These are phyloP conservation scores for Diaporthe vexans DNA, from an alignment of 2,329 filamentous ascomycete genomes.

Conservation along the genomic window DNA sequence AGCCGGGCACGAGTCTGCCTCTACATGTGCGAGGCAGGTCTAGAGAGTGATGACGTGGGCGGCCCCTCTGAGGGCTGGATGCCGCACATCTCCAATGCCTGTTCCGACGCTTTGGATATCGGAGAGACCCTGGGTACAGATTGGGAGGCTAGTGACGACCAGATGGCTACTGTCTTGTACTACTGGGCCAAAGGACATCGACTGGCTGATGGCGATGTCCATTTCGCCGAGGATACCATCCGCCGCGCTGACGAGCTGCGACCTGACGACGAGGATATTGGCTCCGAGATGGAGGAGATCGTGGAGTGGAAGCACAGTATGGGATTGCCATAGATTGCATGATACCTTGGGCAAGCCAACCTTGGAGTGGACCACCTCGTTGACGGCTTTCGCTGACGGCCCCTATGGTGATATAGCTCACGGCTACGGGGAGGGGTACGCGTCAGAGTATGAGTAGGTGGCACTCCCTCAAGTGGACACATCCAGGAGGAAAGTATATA, in stretches of 20 bases:
- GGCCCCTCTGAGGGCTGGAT: background rate
- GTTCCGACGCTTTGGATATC: fast-evolving
- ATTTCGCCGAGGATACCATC: background rate
- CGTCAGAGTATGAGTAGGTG: background rate
- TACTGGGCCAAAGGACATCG: background rate
- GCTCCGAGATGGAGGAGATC: background rate
- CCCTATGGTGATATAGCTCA: background rate
- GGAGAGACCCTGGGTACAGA: background rate
- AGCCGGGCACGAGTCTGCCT: background rate
- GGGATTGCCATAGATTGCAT: background rate
- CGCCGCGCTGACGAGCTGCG: background rate
- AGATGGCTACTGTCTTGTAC: background rate
- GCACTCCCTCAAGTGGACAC: background rate
- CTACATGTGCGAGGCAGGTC: no score
- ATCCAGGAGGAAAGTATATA: background rate
- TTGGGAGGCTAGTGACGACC: background rate
- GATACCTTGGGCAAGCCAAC: background rate
- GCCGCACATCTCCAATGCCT: background rate
- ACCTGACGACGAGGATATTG: background rate
- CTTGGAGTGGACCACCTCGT: background rate
- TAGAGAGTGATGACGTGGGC: no score
- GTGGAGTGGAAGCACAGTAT: background rate
- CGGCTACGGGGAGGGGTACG: background rate
- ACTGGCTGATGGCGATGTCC: background rate
- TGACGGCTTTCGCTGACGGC: no score